Conservation (phyloP, 1,284 basidiomycete species). For the Ustilago crameri region DNA sequence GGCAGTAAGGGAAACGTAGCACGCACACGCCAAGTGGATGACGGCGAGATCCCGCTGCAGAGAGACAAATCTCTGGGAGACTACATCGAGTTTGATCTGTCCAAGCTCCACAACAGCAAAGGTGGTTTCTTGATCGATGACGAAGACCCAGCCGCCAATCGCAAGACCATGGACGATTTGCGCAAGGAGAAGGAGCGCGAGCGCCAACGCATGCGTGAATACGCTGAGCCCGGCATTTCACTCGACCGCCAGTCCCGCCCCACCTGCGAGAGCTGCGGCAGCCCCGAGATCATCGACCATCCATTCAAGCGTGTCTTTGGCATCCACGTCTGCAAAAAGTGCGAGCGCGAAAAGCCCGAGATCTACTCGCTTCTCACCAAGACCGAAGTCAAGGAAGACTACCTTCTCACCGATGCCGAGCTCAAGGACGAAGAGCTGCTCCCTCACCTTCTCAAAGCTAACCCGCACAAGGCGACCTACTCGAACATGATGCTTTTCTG, state of each 20-base stretch:
- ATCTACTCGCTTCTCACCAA: slow-evolving; percentile 95
- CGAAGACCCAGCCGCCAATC: slow-evolving; percentile 28
- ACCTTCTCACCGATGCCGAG: slow-evolving; percentile 90
- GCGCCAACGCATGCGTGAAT: slow-evolving; percentile 55
- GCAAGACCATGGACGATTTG: slow-evolving; percentile 59
- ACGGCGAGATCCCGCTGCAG: slow-evolving; percentile 51
- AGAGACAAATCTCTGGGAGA: slow-evolving; percentile 63
- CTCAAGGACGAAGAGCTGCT: slow-evolving; percentile 89
- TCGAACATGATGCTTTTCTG: slow-evolving; percentile 99
- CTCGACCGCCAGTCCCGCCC: slow-evolving; percentile 54
- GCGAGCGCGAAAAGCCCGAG: slow-evolving; percentile 79
- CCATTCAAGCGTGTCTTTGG: slow-evolving; percentile 61
- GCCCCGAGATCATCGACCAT: slow-evolving; percentile 59
- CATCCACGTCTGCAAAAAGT: slow-evolving; percentile 85
- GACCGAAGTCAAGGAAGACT: slow-evolving; percentile 90
- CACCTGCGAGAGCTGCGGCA: slow-evolving; percentile 56
- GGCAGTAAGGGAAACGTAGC: slow-evolving; percentile 41
- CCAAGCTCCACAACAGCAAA: slow-evolving; percentile 64
- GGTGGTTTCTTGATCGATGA: slow-evolving; percentile 66
- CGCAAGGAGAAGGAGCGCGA: slow-evolving; percentile 63
- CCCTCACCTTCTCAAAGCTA: slow-evolving; percentile 93
- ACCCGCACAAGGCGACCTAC: slow-evolving; percentile 95
- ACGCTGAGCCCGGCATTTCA: slow-evolving; percentile 60
- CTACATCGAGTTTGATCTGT: slow-evolving; percentile 68
- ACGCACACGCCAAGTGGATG: slow-evolving; percentile 23